A percentile compares a stretch with the other conserved stretches of the same genome.
These are phyloP conservation scores for Plasmodium billcollinsi DNA, from an alignment of 169 alveolate species.

Conservation along the genomic window DNA sequence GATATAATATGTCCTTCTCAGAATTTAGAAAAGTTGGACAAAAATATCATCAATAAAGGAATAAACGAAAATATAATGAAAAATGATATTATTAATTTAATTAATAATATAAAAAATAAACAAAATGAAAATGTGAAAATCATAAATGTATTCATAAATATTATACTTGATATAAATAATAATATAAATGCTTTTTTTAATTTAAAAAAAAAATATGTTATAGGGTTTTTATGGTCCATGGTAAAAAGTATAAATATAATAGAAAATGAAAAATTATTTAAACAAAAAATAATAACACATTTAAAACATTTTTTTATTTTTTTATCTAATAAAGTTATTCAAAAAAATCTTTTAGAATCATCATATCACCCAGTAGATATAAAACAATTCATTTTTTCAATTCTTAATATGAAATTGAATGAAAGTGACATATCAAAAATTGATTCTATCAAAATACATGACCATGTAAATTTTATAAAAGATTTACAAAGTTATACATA, in stretches of 20 bases:
- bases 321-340: constrained; percentile 13
- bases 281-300: background rate
- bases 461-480: background rate
- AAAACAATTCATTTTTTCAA: constrained; percentile 35
- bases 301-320: constrained; percentile 21
- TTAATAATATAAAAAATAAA: constrained; percentile 8
- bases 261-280: constrained; percentile 10
- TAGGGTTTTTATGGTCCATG: constrained; percentile 57
- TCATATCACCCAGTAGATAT: background rate
- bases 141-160: background rate
- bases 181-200: background rate
- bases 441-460: background rate
- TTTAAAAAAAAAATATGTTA: constrained; percentile 43
- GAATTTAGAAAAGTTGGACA: background rate
- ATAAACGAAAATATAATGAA: background rate
- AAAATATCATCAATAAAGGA: background rate
- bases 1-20: too few species aligned
- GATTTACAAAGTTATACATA: background rate
- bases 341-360: background rate
- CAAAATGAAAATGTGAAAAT: background rate
- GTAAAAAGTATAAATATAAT: constrained; percentile 19
- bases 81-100: constrained; percentile 11
- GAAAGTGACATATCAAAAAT: constrained; percentile 3
- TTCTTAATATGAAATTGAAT: constrained; percentile 12
- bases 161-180: constrained; percentile 12